Evolutionary conservation across 2,329 filamentous ascomycete species (phyloP).

Genomic region (Ophiocordyceps sinensis): DNA sequence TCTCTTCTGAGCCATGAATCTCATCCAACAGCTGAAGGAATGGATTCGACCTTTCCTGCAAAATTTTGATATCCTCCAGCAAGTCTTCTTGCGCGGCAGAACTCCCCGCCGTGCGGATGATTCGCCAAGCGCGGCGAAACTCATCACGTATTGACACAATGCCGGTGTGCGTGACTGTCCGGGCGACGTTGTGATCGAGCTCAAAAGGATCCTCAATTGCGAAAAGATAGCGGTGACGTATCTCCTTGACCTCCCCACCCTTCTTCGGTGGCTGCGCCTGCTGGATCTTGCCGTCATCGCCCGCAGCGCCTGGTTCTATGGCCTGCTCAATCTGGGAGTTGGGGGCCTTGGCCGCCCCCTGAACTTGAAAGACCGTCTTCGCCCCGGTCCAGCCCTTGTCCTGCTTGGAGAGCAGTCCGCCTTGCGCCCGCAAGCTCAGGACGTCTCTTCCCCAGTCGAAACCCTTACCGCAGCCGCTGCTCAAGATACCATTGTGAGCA

Average conservation of each 20-base stretch:
- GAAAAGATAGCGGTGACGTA: conserved; percentile 69
- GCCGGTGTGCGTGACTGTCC: conserved; percentile 71
- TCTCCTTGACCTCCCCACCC: conserved; percentile 42
- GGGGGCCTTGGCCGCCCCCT: conserved; percentile 13
- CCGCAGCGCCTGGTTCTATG: background rate
- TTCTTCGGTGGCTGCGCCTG: conserved; percentile 11
- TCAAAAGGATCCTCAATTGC: conserved; percentile 91
- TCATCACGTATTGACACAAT: conserved; percentile 74
- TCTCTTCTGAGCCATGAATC: conserved; percentile 15
- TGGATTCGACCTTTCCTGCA: conserved; percentile 8
- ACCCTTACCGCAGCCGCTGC: conserved; percentile 32
- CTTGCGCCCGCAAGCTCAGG: conserved; percentile 57
- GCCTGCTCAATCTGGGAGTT: conserved; percentile 2
- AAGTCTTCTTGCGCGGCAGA: conserved; percentile 30
- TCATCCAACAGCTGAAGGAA: conserved; percentile 16
- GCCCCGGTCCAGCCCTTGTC: conserved; percentile 81
- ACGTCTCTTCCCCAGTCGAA: conserved; percentile 77
- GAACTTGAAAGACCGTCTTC: conserved; percentile 48
- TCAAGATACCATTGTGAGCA: conserved; percentile 44
- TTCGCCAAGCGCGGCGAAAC: conserved; percentile 65
- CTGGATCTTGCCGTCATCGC: background rate
- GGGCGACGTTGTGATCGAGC: conserved; percentile 71
- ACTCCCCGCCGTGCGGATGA: conserved; percentile 43
- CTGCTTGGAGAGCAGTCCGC: conserved; percentile 58
- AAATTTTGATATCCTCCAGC: conserved; percentile 32